Evolutionary conservation across 805 yeast genomes (phyloP), one percentile per base, ranked within the genome.

Genomic region (Sugiyamaella boreocaroliniensis): DNA sequence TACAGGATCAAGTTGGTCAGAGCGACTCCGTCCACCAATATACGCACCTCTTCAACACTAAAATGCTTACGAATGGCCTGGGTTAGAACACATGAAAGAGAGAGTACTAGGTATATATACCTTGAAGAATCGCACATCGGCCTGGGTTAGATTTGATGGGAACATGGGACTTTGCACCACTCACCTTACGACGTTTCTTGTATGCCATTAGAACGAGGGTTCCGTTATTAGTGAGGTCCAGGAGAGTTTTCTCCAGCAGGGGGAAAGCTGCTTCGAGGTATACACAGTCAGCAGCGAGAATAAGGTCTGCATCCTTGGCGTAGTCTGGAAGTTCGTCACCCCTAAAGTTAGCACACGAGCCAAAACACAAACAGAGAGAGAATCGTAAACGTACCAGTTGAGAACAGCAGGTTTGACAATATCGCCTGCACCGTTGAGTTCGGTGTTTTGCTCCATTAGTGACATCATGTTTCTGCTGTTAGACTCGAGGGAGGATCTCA

Each of bases 261-360:
- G 80, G 81, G 59, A 80, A 80, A 2, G 82, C 80, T 9, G 68
- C 61, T 58, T 79, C 84, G 26, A 76, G 66, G 53, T 80, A 80
- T 12, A 80, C 83, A 63, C 83, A 79, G 62, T 80, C 85, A 0
- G 84, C 84, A 4, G 83, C 84, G 20, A 80, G 60, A 2, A 80
- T 64, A 4, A 79, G 64, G 62, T 78, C 82, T 2, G 72, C 70
- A 0, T 59, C 60, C 10, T 56, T 40, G 10, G 74, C 67, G 49
- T 68, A 71, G 0, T 58, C 66, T 4, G 78, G 78, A 11, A 74
- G 55, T 1, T 61, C 60, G 18, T 66, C 68, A 7, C 77, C 77
- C 72, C 64, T 61, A 40, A 4, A 2, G 40, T 20, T 37, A 40
- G 32, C 29, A 20, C 15, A 20, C 15, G n/a, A 11, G 37, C 37